Evolutionary conservation across 371 early-diverging fungal genomes (phyloP).

Genomic region (Circinella umbellata): DNA sequence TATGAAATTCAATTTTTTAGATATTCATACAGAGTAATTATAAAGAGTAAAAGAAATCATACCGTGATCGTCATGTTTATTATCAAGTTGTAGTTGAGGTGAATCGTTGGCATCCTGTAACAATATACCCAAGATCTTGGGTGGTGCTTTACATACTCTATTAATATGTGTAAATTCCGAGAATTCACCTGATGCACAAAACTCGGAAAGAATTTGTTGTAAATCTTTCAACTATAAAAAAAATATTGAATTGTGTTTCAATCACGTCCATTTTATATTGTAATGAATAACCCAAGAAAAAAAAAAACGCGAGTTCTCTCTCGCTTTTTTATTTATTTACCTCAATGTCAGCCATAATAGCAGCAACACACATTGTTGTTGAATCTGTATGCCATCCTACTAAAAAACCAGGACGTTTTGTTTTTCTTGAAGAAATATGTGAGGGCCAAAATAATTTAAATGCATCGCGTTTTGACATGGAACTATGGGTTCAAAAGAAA

Average conservation of each 20-base stretch:
- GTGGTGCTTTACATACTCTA: conserved; percentile 39
- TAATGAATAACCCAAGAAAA: neutral
- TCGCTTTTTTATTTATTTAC: conserved; percentile 22
- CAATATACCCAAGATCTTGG: conserved; percentile 40
- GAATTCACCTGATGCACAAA: conserved; percentile 33
- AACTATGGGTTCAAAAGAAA: neutral
- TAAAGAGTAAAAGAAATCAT: neutral
- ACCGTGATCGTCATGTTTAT: neutral
- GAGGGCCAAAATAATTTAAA: conserved; percentile 55
- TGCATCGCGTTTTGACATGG: conserved; percentile 28
- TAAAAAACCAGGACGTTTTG: conserved; percentile 32
- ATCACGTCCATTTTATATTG: too few relatives aligned
- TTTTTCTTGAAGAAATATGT: conserved; percentile 41
- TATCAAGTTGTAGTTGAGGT: neutral
- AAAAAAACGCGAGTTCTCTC: neutral
- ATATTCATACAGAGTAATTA: too few relatives aligned
- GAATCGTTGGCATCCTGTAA: neutral
- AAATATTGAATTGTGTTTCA: too few relatives aligned
- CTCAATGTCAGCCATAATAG: conserved; percentile 34
- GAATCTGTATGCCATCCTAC: conserved; percentile 47
- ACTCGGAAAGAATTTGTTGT: conserved; percentile 27
- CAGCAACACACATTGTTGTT: conserved; percentile 42
- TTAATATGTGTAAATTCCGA: conserved; percentile 40
- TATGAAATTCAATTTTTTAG: too few relatives aligned
- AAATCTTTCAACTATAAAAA: conserved; percentile 31